Evolutionary conservation across 78 protist species (phyloP), one percentile per base, ranked within the genome.

Genomic region (Dictyostelium citrinum): DNA sequence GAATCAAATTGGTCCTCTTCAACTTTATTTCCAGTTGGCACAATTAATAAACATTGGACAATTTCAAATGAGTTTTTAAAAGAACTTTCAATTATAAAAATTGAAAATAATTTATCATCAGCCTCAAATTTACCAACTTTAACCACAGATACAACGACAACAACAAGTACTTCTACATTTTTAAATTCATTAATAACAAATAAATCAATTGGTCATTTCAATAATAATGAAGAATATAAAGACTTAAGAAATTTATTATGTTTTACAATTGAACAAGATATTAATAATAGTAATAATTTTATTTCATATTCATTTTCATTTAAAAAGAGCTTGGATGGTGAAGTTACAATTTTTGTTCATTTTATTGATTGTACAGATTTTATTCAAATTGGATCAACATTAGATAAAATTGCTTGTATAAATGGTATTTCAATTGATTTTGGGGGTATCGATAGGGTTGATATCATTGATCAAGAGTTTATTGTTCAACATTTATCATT

Each of bases 211-310:
- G 39, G 43, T 35, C 41, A 39, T 8, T 49, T 68, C n/a, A 27
- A 31, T 37, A 35, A 46, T 17, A 70, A 70, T 33, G 22, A 49
- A 16, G 20, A 16, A 0, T 45, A 24, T 45, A 27, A 77, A 77
- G 64, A 45, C 1, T 37, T 83, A 67, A 61, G 71, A 35, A 67
- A 88, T 78, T 33, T 78, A 78, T 67, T 88, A 9, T n/a, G 84
- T 46, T 88, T 78, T 78, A 45, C 93, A 33, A 78, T 88, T 45
- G 77, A 70, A 31, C 43, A 14, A 4, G 45, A 70, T 31, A 70
- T 33, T 70, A 12, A 8, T 33, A n/a, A 70, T 6, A 33, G 5
- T 7, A 27, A 61, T 27, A 1, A 7, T 45, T 55, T 37, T 8
- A 17, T 20, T 29, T 82, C 82, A 39, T 20, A 64, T 67, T 41